Base-by-base conservation (phyloP, 139 green algal genomes). In the Picochlorum sp. region DNA sequence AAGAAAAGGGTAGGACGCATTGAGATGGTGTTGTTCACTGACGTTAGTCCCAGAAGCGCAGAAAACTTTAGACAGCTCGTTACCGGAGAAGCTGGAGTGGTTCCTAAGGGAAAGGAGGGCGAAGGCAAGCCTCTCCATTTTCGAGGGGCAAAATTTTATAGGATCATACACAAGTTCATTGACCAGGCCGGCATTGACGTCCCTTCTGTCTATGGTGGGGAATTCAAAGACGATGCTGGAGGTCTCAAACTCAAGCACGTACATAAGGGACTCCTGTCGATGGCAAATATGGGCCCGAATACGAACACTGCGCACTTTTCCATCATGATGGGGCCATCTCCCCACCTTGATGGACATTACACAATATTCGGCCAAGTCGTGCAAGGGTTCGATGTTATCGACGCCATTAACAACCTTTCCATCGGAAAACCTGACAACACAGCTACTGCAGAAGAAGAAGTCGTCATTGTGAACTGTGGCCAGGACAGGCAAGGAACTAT, bases 251-350 rank as follows among this genome's bases (percentile, higher is more conserved):
- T 92, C 2, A 90, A 86, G 74, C 86, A 94, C 62, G 63, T 81
- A 26, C 63, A 67, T 23, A 70, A 82, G 67, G 85, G 80, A 9
- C 62, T 89, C 13, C 63, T 89, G 49, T 83, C 74, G 20, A 90
- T 89, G 85, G 86, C 78, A 45, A 88, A 90, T 45, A 75, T 80
- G 20, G 82, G 81, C 5, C 78, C 73, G 13, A 74, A 92, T 68
- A 90, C 81, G 30, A 88, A 90, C 67, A 86, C 72, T 16, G 72
- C 60, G 21, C 82, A 87, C 60, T 92, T 94, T 52, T 83, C 69
- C 28, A 92, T 94, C 61, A 78, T 90, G 68, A 80, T 94, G 75
- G 75, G 65, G 4, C 72, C 84, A 1, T 80, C 85, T 4, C 83
- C 75, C 18, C 85, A 91, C 57, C 59, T 91, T 61, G 71, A 82